Conservation (phyloP, 2,329 filamentous ascomycete genomes). For the Lasiodiplodia sp. region DNA sequence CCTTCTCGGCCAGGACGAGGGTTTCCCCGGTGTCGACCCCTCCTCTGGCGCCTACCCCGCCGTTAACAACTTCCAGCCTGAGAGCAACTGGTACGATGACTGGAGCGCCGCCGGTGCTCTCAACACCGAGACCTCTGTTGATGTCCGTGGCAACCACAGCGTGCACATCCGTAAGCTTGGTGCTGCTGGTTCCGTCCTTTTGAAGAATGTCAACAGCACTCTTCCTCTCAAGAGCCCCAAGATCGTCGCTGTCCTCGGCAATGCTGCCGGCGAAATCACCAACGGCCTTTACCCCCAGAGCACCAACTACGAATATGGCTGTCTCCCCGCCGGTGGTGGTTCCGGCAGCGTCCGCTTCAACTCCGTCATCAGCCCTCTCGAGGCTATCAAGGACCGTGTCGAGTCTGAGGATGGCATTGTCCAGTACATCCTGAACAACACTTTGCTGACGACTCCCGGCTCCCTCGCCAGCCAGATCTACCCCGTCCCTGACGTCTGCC, state of each 20-base stretch:
- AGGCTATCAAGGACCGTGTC: conserved; percentile 48
- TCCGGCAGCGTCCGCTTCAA: conserved; percentile 49
- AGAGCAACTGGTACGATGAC: conserved; percentile 33
- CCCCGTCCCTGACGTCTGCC: conserved; percentile 53
- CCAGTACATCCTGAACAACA: conserved; percentile 31
- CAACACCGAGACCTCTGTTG: conserved; percentile 22
- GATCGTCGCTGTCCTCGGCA: conserved; percentile 59
- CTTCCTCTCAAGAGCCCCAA: conserved; percentile 62
- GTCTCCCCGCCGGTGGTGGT: conserved; percentile 53
- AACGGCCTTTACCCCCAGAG: conserved; percentile 53
- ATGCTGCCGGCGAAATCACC: conserved; percentile 57
- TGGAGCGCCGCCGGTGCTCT: conserved; percentile 33
- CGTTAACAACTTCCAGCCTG: conserved; percentile 17
- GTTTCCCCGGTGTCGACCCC: conserved; percentile 49
- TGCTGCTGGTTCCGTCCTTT: conserved; percentile 50
- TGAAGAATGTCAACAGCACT: conserved; percentile 59
- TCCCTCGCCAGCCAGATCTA: conserved; percentile 34
- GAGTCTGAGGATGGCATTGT: conserved; percentile 14
- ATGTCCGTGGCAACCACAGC: conserved; percentile 46
- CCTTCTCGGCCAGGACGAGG: conserved; percentile 51
- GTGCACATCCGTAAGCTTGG: conserved; percentile 50
- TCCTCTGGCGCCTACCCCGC: conserved; percentile 25
- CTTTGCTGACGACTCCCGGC: conserved; percentile 11
- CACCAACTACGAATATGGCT: conserved; percentile 48
- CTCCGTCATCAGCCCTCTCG: conserved; percentile 50